Base-by-base conservation (phyloP, 805 yeast genomes). In the Priceomyces fermenticarens region DNA sequence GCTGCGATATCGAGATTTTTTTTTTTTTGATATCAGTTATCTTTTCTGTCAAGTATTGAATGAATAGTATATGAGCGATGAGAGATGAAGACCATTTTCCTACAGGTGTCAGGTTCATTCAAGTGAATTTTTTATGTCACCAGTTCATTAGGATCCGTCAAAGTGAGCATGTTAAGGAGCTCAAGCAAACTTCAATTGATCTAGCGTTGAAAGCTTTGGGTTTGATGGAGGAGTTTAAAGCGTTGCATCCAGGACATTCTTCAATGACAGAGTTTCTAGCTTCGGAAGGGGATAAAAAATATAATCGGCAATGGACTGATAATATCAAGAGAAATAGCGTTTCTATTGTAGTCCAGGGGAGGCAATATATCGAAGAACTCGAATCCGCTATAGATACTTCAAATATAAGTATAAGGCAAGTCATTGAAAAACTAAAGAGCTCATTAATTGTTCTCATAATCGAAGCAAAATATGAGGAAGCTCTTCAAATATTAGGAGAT, bases 201-300 rank as follows among this genome's bases (percentile, higher is more conserved):
- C 14, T 25, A 15, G 41, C 46, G 9, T 16, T 20, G 2, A 30
- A 36, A 4, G 47, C 51, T 14, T 39, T 62, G 10, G 35, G 30
- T 4, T 32, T 63, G 11, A 61, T 64, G 63, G 53, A 59, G 14
- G 42, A 49, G 15, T 54, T 55, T 40, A 42, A 48, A 28, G 49
- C 52, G 3, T 39, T 59, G 12, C 57, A 57, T 41, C 61, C 63
- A 3, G 6, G 15, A 11, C 43, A 44, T 26, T 29, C 36, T n/a
- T 29, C 30, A 10, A 32, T 52, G 36, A 33, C 47, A 4, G 32
- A 31, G 3, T 44, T 41, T 25, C 35, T 44, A 12, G 27, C 34
- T 10, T 10, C 16, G 2, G 17, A 39, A n/a, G 15, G 34, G 10
- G 12, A 16, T n/a, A 26, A 35, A 5, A 41, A 42, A 17, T 56